phyloP scores from a whole-genome alignment of 257 asterid genomes.

The Salvia miltiorrhiza region DNA sequence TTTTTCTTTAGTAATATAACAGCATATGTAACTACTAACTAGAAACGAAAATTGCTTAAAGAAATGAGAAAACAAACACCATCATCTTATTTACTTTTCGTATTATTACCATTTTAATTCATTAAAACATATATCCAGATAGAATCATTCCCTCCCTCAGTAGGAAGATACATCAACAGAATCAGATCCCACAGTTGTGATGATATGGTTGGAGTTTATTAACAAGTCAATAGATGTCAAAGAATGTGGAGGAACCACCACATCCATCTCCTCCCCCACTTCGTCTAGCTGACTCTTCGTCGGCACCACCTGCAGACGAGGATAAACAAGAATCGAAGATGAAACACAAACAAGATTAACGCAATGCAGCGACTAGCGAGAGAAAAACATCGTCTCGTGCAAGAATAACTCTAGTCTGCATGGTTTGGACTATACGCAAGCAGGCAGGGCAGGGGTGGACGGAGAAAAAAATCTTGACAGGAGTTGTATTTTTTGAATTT shows the following conservation, averaged over 20 bases:
- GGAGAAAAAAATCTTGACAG: no score
- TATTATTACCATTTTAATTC: neutral
- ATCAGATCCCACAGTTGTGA: constrained; percentile 33
- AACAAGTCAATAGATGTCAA: constrained; percentile 50
- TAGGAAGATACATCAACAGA: constrained; percentile 35
- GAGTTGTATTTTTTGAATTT: no score
- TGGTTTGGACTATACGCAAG: neutral
- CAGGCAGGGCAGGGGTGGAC: no score
- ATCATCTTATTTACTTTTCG: neutral
- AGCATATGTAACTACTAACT: neutral
- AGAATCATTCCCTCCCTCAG: constrained; percentile 12
- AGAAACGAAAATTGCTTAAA: neutral
- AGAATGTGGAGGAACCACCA: constrained; percentile 50
- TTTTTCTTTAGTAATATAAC: no score
- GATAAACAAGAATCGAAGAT: neutral
- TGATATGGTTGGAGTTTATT: constrained; percentile 20
- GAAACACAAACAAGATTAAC: neutral
- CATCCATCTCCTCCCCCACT: constrained; percentile 50
- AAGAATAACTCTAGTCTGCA: neutral
- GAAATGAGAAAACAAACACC: neutral
- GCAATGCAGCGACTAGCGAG: neutral
- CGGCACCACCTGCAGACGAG: constrained; percentile 53
- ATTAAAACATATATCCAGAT: neutral
- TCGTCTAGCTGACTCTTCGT: constrained; percentile 31
- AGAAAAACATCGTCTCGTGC: neutral